Conservation (phyloP, 2,329 filamentous ascomycete species). For the Colletotrichum cordylinicola region DNA sequence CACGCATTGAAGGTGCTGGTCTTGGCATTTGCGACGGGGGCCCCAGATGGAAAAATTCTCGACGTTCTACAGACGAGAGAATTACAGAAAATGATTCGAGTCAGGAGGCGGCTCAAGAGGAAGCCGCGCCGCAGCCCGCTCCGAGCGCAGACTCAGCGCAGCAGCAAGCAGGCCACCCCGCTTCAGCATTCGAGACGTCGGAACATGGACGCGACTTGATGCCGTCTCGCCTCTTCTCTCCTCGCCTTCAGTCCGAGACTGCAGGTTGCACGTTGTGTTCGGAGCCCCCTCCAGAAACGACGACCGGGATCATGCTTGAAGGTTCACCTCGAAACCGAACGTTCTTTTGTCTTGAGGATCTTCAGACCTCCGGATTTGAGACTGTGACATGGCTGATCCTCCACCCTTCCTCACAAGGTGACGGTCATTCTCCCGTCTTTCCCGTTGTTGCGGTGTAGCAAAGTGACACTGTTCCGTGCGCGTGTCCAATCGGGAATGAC, state of each 20-base stretch:
- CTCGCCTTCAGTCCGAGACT: not conserved
- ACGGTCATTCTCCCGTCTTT: not conserved
- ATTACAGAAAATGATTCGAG: not conserved
- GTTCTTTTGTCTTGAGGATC: not conserved
- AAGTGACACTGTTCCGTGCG: not conserved
- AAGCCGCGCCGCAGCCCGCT: not conserved
- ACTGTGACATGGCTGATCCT: slow-evolving; percentile 13
- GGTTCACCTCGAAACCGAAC: not conserved
- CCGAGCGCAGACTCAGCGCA: not conserved
- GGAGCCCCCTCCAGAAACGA: not conserved
- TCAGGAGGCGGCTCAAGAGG: not conserved
- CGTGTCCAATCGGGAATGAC: not conserved
- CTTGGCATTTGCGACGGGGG: slow-evolving; percentile 4
- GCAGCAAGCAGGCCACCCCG: not conserved
- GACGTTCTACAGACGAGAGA: not conserved
- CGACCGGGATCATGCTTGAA: not conserved
- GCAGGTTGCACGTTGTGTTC: not conserved
- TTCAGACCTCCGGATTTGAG: not conserved
- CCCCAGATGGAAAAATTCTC: not conserved
- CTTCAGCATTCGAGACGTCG: slow-evolving; percentile 14
- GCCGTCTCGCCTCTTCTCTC: not conserved
- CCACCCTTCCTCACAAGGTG: not conserved
- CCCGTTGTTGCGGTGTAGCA: not conserved
- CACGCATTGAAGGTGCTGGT: not conserved
- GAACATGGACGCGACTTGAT: slow-evolving; percentile 4